Base-by-base conservation (phyloP, 2,329 filamentous ascomycete genomes). In the Alternaria tenuissima region DNA sequence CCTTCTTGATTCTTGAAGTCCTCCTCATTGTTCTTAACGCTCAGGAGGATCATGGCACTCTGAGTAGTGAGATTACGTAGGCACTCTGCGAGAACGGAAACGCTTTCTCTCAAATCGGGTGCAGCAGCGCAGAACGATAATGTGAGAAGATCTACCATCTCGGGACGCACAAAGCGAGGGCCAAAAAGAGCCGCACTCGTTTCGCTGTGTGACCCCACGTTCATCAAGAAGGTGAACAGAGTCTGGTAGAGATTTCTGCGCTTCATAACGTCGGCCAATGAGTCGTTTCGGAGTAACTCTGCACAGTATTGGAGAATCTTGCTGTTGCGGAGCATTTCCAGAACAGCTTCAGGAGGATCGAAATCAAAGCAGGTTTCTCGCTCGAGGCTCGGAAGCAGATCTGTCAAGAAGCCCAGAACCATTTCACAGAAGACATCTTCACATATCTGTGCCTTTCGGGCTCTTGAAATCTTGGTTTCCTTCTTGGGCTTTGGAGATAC, bases 231-330 rank as follows among this genome's bases (percentile, higher is more conserved):
- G 22, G 72, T 67, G 7, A 85, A 62, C 3, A 83, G 63, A 3
- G 70, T 71, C 7, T 69, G 64, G 61, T 84, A 83, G 0, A 84
- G 61, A 1, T 57, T 52, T 30, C 61, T 62, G 26, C 78, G 73
- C 48, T 68, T 72, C 0, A 68, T 69, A 9, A 77, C 67, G 52
- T 83, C 77, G 22, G 77, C 74, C 11, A 82, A 58, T 7, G 78
- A 79, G 56, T 81, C 80, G 62, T 81, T 81, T 11, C 78, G 70
- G 8, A 83, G 62, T 3, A 82, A 67, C 22, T 81, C 76, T 2
- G 76, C 76, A 14, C 73, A 71, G 36, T 75, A 76, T 36, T 79
- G 74, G 9, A 81, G 64, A 9, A 82, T 59, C 28, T 76, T 75
- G 57, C 76, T 78, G 8, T 77, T 59, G 11, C 71, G 62, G 8